Conservation (phyloP, 2,329 filamentous ascomycete genomes). For the Xylaria sp. region DNA sequence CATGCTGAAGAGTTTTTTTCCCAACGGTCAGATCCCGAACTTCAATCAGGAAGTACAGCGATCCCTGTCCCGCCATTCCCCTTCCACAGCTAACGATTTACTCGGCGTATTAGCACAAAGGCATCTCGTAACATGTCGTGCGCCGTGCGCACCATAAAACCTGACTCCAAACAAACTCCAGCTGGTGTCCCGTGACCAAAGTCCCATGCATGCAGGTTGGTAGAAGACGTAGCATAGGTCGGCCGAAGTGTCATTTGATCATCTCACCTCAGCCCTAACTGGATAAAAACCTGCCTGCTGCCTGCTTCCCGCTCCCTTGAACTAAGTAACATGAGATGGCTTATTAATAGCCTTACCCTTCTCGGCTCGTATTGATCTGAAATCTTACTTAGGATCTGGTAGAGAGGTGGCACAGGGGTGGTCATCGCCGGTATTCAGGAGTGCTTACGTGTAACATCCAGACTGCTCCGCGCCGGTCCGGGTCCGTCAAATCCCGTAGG, state of each 20-base stretch:
- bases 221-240: not conserved
- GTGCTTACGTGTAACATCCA: slow-evolving; percentile 1
- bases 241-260: not conserved
- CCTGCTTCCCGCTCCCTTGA: not conserved
- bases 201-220: slow-evolving; percentile 22
- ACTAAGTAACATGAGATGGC: not conserved
- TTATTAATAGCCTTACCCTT: not conserved
- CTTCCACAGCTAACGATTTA: slow-evolving; percentile 4
- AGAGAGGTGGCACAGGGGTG: not conserved
- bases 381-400: slow-evolving; percentile 11
- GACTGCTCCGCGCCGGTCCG: slow-evolving; percentile 15
- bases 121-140: not conserved
- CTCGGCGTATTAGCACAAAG: not conserved
- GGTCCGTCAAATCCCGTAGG: not conserved
- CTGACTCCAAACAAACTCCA: not conserved
- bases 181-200: slow-evolving; percentile 28
- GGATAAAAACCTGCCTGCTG: slow-evolving; percentile 1
- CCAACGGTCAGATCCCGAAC: not conserved
- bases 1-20: not conserved
- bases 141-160: not conserved
- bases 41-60: not conserved
- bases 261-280: slow-evolving; percentile 32
- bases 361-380: not conserved
- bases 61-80: slow-evolving; percentile 14
- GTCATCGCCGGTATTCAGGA: not conserved